Evolutionary conservation across 2,329 filamentous ascomycete genomes (phyloP).

Genomic region (Neurospora sp.): DNA sequence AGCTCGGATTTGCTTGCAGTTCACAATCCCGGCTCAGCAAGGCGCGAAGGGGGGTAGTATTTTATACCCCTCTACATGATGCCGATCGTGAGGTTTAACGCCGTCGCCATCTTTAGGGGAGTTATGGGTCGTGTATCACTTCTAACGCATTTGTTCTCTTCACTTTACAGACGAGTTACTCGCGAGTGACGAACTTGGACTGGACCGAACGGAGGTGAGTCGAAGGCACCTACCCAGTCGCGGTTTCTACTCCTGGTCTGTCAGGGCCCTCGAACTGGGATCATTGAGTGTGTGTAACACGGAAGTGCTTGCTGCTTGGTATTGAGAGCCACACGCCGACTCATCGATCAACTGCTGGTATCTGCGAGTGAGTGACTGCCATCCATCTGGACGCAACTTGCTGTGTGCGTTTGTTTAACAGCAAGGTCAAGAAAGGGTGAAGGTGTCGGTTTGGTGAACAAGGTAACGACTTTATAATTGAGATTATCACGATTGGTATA

Average conservation of each 20-base stretch:
- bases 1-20: background rate
- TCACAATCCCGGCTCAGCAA: rapidly evolving
- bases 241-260: background rate
- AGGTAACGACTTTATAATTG: too few relatives aligned
- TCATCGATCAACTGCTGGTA: background rate
- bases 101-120: background rate
- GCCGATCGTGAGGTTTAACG: background rate
- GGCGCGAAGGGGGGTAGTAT: background rate
- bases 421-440: rapidly evolving
- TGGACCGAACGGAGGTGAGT: background rate
- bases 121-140: background rate
- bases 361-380: background rate
- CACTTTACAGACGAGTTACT: background rate
- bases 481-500: too few relatives aligned
- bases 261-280: background rate
- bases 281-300: background rate
- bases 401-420: background rate
- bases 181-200: background rate
- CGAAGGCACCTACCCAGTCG: background rate
- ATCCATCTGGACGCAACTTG: background rate
- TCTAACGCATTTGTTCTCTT: rapidly evolving
- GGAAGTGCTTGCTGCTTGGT: background rate
- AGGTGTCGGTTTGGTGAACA: too few relatives aligned
- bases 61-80: background rate
- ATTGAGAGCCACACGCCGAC: background rate